A percentile compares a stretch with the other conserved stretches of the same genome.
Evolutionary conservation across 2,329 filamentous ascomycete species (phyloP).

Genomic region (Diaporthe citri): DNA sequence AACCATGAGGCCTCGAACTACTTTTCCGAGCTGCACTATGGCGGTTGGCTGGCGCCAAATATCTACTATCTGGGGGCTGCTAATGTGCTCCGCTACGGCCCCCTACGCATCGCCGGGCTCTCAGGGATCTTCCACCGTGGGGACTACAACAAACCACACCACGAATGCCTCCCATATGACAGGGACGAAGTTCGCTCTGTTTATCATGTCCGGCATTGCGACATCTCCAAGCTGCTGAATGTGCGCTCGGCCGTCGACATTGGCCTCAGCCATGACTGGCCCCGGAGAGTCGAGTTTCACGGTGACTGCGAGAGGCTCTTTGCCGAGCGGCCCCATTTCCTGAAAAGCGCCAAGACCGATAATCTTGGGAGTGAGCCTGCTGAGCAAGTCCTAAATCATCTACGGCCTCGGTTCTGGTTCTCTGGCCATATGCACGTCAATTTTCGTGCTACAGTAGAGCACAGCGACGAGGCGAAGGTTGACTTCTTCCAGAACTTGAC

Average conservation of each 20-base stretch:
- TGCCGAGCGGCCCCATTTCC: conserved; percentile 12
- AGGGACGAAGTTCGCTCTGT: conserved; percentile 20
- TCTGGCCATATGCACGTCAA: conserved; percentile 20
- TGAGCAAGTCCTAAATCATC: conserved; percentile 5
- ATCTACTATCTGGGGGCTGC: conserved; percentile 3
- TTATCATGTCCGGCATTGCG: conserved; percentile 12
- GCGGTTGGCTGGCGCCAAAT: conserved; percentile 18
- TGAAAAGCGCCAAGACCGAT: conserved; percentile 2
- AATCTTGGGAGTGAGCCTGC: conserved; percentile 15
- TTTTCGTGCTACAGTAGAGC: background rate
- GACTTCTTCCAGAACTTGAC: background rate
- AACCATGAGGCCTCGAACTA: conserved; percentile 22
- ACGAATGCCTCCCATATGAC: conserved; percentile 17
- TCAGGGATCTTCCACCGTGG: conserved; percentile 17
- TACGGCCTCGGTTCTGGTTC: conserved; percentile 14
- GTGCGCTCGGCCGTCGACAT: conserved; percentile 22
- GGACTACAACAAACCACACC: conserved; percentile 4
- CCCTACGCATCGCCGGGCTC: conserved; percentile 14
- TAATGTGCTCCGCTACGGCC: conserved; percentile 12
- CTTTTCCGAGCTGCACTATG: conserved; percentile 10
- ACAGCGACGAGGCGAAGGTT: background rate
- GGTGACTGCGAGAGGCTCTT: conserved; percentile 4
- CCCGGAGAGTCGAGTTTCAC: conserved; percentile 11
- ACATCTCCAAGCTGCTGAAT: conserved; percentile 9
- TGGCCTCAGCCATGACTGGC: conserved; percentile 23